Evolutionary conservation across 2,329 filamentous ascomycete species (phyloP).

Genomic region (Paracorniculantispora psalliotae): DNA sequence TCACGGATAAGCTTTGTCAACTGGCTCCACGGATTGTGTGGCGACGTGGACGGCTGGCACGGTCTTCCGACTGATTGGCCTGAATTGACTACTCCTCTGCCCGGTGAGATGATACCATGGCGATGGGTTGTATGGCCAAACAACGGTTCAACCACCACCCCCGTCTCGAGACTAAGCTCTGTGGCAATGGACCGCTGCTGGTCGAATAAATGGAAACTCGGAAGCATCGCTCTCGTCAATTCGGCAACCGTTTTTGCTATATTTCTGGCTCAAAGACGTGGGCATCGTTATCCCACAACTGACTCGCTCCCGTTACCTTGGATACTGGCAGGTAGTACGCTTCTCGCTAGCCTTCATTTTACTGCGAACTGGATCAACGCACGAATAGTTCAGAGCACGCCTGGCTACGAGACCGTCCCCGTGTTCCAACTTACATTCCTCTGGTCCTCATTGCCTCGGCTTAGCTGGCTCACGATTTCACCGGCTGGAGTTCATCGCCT

Average conservation of each 20-base stretch:
- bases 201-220: background rate
- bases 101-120: constrained; percentile 1
- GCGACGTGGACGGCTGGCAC: constrained; percentile 4
- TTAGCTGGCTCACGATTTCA: background rate
- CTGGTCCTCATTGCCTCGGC: background rate
- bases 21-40: constrained; percentile 8
- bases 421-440: background rate
- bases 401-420: background rate
- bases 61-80: constrained; percentile 5
- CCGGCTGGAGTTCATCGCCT: background rate
- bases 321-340: background rate
- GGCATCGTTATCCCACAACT: background rate
- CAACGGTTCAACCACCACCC: background rate
- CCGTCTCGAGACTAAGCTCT: too few species aligned
- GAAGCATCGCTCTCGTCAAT: background rate
- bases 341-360: background rate
- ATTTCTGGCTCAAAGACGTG: background rate
- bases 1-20: constrained; percentile 7
- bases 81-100: background rate
- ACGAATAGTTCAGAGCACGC: background rate
- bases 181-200: background rate
- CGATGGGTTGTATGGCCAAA: background rate
- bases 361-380: background rate
- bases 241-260: background rate
- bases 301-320: background rate